Evolutionary conservation across 176 grass and related monocot species (phyloP), one percentile per base, ranked within the genome.

Genomic region (Olyra latifolia): DNA sequence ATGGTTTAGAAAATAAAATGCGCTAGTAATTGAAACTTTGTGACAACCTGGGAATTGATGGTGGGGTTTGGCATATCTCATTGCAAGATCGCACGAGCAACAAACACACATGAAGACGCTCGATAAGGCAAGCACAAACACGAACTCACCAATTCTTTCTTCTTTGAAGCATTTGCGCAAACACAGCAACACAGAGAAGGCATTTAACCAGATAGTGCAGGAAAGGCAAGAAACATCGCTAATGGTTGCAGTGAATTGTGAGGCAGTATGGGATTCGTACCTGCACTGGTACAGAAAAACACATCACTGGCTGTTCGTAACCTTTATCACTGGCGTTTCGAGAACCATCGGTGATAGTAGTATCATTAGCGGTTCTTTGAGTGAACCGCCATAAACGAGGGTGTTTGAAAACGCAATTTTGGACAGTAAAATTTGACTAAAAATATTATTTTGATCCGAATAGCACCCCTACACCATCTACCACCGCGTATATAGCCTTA

Each of bases 131-230:
- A n/a, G 14, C 15, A 69, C 12, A 20, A 66, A 8, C 19, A 50
- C 2, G 0, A 13, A 77, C 44, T 23, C 22, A 17, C 23, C 41
- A 22, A 2, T 17, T 39, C 0, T 11, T 73, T 38, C 47, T 27
- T 9, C 27, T 48, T 74, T 80, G 15, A 72, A 80, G 59, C 76
- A 86, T 86, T 57, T 56, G 20, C 25, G 7, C 45, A 45, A 55
- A 73, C 68, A 35, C 32, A 35, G 32, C 32, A 35, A 35, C 32
- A 76, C 8, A 14, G 11, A 64, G 12, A 56, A 35, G 0, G 7
- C 10, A 62, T 16, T 60, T 60, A 8, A 73, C 53, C 27, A 57
- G 8, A 14, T 16, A 17, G 7, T 46, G 0, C 50, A 58, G 39
- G 14, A 52, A 64, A 38, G 0, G 4, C 8, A 4, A 77, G 50